Evolutionary conservation across 345 rosid genomes (phyloP), one percentile per base, ranked within the genome.

Genomic region (Limnanthes douglasii): DNA sequence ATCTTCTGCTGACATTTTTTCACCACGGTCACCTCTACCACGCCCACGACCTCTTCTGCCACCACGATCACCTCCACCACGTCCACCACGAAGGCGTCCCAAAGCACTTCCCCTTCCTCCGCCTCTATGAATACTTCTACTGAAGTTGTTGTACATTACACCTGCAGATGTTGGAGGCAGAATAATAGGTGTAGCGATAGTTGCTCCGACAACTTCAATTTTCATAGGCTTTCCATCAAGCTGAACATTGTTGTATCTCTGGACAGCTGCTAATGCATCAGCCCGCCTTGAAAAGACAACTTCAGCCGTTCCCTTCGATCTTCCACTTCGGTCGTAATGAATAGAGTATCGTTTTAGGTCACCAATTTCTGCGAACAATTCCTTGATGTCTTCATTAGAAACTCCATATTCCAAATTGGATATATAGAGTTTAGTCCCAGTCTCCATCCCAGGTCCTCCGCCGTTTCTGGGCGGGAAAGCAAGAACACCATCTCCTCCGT

Each of bases 281-380:
- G 66, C 50, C 26, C 73, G 72, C 5, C 88, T 65, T 17, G 92
- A 66, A 48, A 42, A 90, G 24, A 80, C 92, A 4, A 90, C 85
- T 62, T 90, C 96, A 10, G 98, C 94, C 3, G 96, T 77, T 47
- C 98, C 98, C 98, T 80, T 77, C 32, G 94, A 84, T 77, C 98
- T 77, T 51, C 98, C 96, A 26, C 94, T 80, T 66, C 85, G 65
- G 37, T 90, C 98, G 33, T 80, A 84, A 55, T 80, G 95, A 38
- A 90, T 51, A 1, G 82, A 37, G 43, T 64, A 70, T 15, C 88
- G 92, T 57, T 90, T 90, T 65, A 90, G 56, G 38, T 90, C 98
- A 15, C 98, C 96, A 0, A 84, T 95, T 60, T 90, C 96, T 13
- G 94, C 52, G 41, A 84, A 90, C 37, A 84, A 60, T 46, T 77